Conservation (phyloP, 148 eudicot species). For the Linanthus parryae region DNA sequence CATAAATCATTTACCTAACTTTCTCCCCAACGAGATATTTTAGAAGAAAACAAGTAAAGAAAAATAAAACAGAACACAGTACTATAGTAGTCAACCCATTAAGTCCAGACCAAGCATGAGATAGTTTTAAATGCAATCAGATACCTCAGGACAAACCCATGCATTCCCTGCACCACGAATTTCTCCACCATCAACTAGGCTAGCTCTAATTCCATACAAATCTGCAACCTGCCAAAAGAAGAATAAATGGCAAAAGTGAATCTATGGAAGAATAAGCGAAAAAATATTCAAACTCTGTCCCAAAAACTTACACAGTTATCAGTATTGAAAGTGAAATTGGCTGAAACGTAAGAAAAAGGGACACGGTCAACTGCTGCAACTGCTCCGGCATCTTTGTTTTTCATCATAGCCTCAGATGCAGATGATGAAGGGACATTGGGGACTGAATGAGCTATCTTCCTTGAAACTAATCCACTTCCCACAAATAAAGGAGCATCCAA, state of each 20-base stretch:
- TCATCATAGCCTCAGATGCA: slow-evolving; percentile 85
- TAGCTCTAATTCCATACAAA: slow-evolving; percentile 93
- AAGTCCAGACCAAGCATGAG: slow-evolving; percentile 8
- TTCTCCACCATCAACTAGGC: slow-evolving; percentile 97
- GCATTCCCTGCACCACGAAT: slow-evolving; percentile 99
- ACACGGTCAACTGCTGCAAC: slow-evolving; percentile 88
- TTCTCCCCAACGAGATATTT: neutral
- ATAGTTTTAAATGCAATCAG: slow-evolving; percentile 8
- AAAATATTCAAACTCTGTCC: no score
- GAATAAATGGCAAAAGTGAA: neutral
- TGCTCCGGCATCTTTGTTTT: slow-evolving; percentile 92
- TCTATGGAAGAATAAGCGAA: neutral
- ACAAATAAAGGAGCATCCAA: slow-evolving; percentile 96
- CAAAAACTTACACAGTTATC: slow-evolving; percentile 95
- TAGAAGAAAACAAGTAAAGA: neutral
- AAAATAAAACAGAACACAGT: neutral
- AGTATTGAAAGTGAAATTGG: slow-evolving; percentile 93
- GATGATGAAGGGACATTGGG: slow-evolving; percentile 49
- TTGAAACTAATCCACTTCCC: slow-evolving; percentile 91
- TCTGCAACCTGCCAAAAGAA: slow-evolving; percentile 74
- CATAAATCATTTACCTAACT: neutral
- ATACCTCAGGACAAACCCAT: slow-evolving; percentile 98
- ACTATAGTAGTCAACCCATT: neutral
- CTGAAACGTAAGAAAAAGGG: slow-evolving; percentile 86
- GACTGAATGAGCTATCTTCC: slow-evolving; percentile 59